These are phyloP conservation scores for Cladosporium sp. DNA, from an alignment of 2,329 filamentous ascomycete genomes.

Conservation along the genomic window DNA sequence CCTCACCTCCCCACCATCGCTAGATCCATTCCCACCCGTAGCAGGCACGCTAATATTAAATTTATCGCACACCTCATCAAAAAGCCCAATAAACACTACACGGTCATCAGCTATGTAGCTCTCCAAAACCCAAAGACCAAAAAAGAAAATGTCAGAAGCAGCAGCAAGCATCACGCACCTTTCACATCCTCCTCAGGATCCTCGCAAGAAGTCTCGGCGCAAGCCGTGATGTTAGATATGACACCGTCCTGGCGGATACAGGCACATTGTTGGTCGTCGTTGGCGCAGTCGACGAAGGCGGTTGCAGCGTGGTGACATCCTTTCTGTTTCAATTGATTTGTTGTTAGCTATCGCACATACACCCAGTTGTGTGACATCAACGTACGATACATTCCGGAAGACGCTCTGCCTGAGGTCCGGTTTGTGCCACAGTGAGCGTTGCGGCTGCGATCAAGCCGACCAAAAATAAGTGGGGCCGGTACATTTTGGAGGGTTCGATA, in stretches of 20 bases:
- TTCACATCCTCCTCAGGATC: slow-evolving; percentile 25
- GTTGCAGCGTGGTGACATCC: slow-evolving; percentile 29
- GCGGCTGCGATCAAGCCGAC: not conserved
- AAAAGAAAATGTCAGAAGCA: not conserved
- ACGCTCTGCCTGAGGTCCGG: slow-evolving; percentile 25
- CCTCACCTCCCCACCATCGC: not conserved
- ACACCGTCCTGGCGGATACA: slow-evolving; percentile 28
- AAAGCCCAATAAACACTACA: slow-evolving; percentile 26
- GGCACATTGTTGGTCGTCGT: slow-evolving; percentile 29
- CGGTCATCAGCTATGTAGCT: not conserved
- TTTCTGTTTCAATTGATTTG: slow-evolving; percentile 16
- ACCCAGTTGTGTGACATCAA: not conserved
- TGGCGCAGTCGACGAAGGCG: slow-evolving; percentile 28
- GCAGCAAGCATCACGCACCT: slow-evolving; percentile 20
- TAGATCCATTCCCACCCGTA: not conserved
- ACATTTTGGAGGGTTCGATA: not conserved
- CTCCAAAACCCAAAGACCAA: not conserved
- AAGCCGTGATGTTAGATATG: slow-evolving; percentile 26
- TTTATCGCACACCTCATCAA: slow-evolving; percentile 26
- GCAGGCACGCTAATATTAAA: slow-evolving; percentile 26
- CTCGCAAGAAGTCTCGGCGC: slow-evolving; percentile 24
- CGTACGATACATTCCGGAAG: slow-evolving; percentile 27
- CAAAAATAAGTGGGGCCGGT: not conserved
- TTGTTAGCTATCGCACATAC: not conserved
- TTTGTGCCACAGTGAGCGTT: slow-evolving; percentile 23